A percentile compares a stretch with the other conserved stretches of the same genome.
phyloP scores from a whole-genome alignment of 208 protist genomes.

The Trypanosomatidae sp. region DNA sequence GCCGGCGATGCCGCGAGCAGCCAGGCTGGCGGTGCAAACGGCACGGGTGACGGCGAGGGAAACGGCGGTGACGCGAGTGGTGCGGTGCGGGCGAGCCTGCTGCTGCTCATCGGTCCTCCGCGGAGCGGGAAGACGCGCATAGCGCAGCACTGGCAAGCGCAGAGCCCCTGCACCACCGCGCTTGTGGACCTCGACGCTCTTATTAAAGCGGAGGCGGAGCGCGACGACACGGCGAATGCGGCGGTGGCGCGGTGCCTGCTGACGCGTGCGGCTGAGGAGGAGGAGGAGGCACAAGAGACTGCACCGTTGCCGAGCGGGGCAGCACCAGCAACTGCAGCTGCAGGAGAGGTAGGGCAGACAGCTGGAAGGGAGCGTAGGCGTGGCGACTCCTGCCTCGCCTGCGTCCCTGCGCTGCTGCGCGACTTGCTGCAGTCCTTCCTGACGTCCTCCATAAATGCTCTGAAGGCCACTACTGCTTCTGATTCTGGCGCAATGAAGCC shows the following conservation, averaged over 20 bases:
- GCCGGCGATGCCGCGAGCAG: not conserved
- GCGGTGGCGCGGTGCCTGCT: slow-evolving; percentile 69
- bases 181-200: slow-evolving; percentile 57
- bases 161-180: slow-evolving; percentile 9
- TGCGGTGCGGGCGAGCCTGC: slow-evolving; percentile 8
- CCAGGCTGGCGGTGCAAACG: not conserved
- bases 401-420: too few species aligned
- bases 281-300: not conserved
- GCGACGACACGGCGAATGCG: slow-evolving; percentile 68
- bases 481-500: not conserved
- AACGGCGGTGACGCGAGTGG: not conserved
- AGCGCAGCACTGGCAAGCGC: slow-evolving; percentile 34
- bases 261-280: slow-evolving; percentile 1
- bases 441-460: too few species aligned
- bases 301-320: not conserved
- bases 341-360: too few species aligned
- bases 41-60: not conserved
- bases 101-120: slow-evolving; percentile 83
- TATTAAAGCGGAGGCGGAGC: slow-evolving; percentile 49
- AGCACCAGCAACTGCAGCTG: not conserved
- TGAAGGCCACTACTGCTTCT: not conserved
- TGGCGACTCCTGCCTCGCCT: too few species aligned
- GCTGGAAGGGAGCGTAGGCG: too few species aligned
- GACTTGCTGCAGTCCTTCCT: too few species aligned
- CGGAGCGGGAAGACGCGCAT: slow-evolving; percentile 75